Base-by-base conservation (phyloP, 2,329 filamentous ascomycete genomes). In the Capronia coronata region DNA sequence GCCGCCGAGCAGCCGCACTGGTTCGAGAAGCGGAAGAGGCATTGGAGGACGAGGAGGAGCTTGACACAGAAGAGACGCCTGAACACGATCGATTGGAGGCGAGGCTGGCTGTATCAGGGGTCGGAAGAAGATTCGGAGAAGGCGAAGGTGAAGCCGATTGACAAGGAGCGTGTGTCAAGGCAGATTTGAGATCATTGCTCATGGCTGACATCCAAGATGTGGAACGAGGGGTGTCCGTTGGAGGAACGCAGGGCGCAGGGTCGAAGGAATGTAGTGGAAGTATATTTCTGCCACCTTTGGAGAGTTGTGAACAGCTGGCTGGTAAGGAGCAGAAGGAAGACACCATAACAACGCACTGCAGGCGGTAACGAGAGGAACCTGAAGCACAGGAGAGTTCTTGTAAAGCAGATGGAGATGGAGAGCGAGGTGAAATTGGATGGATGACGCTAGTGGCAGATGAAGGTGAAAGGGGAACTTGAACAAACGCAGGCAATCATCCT, bases 1-100 rank as follows among this genome's bases (percentile, higher is more conserved):
- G 79, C 61, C 87, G 77, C 38, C 56, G 52, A 25, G 59, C 49
- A 32, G 30, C 22, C 52, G 81, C 70, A 29, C 64, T 63, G 32
- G 70, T 71, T 49, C 66, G 63, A 35, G 68, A 70, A 61, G 67
- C 66, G 39, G 63, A 63, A 30, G 69, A 71, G 46, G 64, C 67
- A 53, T 67, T 67, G 22, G 72, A 74, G 29, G 67, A 70, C 16
- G 68, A 67, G n/a, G 59, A 74, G 22, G 67, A 67, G 25, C 66
- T 68, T 14, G 71, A 74, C 34, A 67, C 63, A 27, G 70, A 72
- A 11, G 71, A 73, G 21, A 70, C 62, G 49, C 68, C 69, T 27
- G 71, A 73, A 55, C 72, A 71, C 23, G 70, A 72, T 48, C 70
- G 68, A 48, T 66, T 68, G 25, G 68, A 67, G 6, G 42, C 37